Base-by-base conservation (phyloP, 192 early-diverging fungal genomes). In the Backusella tuberculispora region DNA sequence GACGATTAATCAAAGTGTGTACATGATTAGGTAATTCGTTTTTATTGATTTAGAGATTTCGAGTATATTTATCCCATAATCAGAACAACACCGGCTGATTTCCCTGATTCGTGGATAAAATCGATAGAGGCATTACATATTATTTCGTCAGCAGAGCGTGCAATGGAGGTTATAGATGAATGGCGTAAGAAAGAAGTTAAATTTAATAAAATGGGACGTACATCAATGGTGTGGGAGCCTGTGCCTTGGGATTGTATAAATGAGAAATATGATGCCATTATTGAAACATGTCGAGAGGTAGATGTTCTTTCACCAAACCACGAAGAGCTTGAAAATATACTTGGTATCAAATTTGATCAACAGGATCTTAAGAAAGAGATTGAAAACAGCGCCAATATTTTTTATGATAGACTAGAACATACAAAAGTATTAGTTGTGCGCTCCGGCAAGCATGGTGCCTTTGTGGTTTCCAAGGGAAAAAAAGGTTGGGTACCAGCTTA, bases 191-290 rank as follows among this genome's bases (percentile, higher is more conserved):
- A 63, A 6, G 76, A 77, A 38, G 34, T n/a, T 4, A 15, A 9
- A 14, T 29, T 71, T 13, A 47, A 75, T 45, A 71, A 56, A 47
- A 63, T 38, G 66, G 56, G 37, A 40, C 50, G 15, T n/a, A 78
- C 83, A 4, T 19, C 71, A 13, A 79, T 83, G 50, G n/a, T 85
- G 4, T 85, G 84, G 84, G 84, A 85, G 40, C 84, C 84, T n/a
- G 26, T 81, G 10, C 84, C 84, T 5, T 74, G 75, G 69, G 71
- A 71, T 38, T 72, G 76, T 19, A 41, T 69, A 34, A 5, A 60
- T 72, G 77, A 65, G 77, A 79, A 29, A 71, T 69, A 73, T 15
- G 40, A 44, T 37, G 26, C 40, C 65, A 50, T 34, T 21, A 21
- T 29, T 12, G 5, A 47, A 65, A 65, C 43, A 24, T 34, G 48